Evolutionary conservation across 2,329 filamentous ascomycete genomes (phyloP), one percentile per base, ranked within the genome.

Genomic region (Aspergillus ochraceoroseus): DNA sequence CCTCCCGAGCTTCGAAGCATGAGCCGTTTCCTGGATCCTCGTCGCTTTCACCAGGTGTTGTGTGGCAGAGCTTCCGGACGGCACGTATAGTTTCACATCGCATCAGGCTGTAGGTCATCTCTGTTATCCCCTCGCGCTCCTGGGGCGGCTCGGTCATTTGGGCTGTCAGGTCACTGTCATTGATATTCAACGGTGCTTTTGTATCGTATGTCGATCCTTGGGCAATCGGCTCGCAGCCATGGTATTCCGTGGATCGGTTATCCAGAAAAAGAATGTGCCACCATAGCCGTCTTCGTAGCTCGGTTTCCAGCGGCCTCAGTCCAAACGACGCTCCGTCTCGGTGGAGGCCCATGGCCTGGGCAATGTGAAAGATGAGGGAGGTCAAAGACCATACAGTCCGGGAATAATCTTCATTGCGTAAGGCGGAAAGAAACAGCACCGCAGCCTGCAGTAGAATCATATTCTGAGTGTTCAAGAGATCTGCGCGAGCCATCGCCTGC

Each of bases 401-500:
- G 2, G 54, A 48, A 11, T 53, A 41, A 40, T 59, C 46, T 50
- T 56, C 48, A 35, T 57, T 51, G 25, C 52, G 48, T 5, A 57
- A 17, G 71, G 57, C 49, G 19, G 77, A 72, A n/a, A 82, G 60
- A 53, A 78, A 82, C 18, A 80, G 61, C 5, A 75, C 64, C 30
- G 78, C 73, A 1, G 77, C 74, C 55, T 81, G 77, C 3, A 82
- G 59, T 2, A 79, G 67, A 28, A 76, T 62, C 5, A 75, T 63
- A 53, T 77, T 77, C 37, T 76, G 73, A 5, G 74, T 76, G 32
- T 70, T 73, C 1, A 82, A 58, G 39, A 82, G 76, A 44, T 77
- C 73, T 4, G 77, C 76, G 8, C 76, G 66, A 2, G 77, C 74
- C 28, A 82, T 65, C 2, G 75, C 75, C 52, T 80, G 77, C 53